phyloP scores from a whole-genome alignment of 768 basidiomycete species.

The Suillus weaverae region DNA sequence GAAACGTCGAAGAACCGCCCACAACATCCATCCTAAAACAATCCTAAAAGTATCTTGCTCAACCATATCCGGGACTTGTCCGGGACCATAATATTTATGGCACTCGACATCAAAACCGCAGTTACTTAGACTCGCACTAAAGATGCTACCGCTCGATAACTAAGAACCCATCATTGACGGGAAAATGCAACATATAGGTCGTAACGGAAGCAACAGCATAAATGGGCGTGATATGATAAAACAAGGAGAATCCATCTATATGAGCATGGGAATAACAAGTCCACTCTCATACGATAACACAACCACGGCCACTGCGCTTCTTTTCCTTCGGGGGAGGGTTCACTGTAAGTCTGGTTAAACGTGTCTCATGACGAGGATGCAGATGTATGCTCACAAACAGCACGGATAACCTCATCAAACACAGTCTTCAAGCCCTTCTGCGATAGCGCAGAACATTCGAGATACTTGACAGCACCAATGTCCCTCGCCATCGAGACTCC shows the following conservation, averaged over 20 bases:
- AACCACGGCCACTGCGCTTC: conserved; percentile 45
- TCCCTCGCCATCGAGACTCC: conserved; percentile 91
- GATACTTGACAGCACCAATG: conserved; percentile 93
- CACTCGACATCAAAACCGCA: conserved; percentile 17
- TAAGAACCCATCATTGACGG: conserved; percentile 22
- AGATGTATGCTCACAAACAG: conserved; percentile 70
- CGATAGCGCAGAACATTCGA: conserved; percentile 94
- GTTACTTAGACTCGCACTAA: conserved; percentile 26
- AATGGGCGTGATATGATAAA: conserved; percentile 58
- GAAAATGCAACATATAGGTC: conserved; percentile 54
- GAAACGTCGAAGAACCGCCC: background rate
- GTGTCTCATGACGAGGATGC: conserved; percentile 9
- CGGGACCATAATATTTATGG: conserved; percentile 3
- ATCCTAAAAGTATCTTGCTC: background rate
- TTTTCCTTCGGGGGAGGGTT: conserved; percentile 71
- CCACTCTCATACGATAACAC: conserved; percentile 69
- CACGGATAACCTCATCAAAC: conserved; percentile 98
- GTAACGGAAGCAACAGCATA: conserved; percentile 69
- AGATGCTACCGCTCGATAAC: conserved; percentile 31
- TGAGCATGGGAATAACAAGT: conserved; percentile 23
- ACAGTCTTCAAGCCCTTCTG: conserved; percentile 99
- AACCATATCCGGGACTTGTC: background rate
- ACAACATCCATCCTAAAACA: background rate
- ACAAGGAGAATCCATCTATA: conserved; percentile 35
- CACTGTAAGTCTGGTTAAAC: conserved; percentile 43